These are phyloP conservation scores for Choiromyces venosus DNA, from an alignment of 495 filamentous ascomycete species.

Conservation along the genomic window DNA sequence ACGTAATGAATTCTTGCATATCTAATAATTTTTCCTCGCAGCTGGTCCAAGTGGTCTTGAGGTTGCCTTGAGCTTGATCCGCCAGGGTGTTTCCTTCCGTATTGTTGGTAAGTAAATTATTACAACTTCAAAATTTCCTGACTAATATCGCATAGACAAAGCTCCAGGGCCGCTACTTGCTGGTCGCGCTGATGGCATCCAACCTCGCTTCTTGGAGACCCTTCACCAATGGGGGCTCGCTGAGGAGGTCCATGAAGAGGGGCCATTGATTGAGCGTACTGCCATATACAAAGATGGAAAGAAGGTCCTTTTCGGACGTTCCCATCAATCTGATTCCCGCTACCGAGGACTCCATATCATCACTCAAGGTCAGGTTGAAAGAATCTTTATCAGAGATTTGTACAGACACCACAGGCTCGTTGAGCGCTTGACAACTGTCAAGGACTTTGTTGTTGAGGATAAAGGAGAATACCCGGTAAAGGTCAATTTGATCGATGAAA, in stretches of 20 bases:
- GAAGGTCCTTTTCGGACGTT: conserved; percentile 35
- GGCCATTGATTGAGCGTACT: conserved; percentile 44
- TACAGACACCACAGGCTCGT: conserved; percentile 42
- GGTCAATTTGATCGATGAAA: conserved; percentile 26
- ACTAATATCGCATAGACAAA: conserved; percentile 33
- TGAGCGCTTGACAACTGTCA: conserved; percentile 39
- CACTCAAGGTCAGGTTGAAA: conserved; percentile 45
- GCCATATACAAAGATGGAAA: conserved; percentile 43
- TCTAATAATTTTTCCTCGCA: conserved; percentile 15
- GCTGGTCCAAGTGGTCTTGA: conserved; percentile 42
- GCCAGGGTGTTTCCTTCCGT: conserved; percentile 43
- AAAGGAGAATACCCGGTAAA: conserved; percentile 24
- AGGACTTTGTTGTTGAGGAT: conserved; percentile 23
- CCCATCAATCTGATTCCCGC: conserved; percentile 44
- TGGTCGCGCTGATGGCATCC: conserved; percentile 44
- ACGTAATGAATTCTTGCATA: not conserved
- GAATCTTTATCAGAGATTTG: conserved; percentile 45
- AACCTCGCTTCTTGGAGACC: conserved; percentile 44
- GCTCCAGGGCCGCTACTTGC: conserved; percentile 31
- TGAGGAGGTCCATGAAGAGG: conserved; percentile 44
- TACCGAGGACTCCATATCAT: conserved; percentile 46
- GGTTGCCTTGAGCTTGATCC: conserved; percentile 38
- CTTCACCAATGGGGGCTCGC: conserved; percentile 43
- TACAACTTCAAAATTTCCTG: not conserved
- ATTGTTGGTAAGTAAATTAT: conserved; percentile 36